These are phyloP conservation scores for Xylaria sp. DNA, from an alignment of 2,329 filamentous ascomycete species.

Conservation along the genomic window DNA sequence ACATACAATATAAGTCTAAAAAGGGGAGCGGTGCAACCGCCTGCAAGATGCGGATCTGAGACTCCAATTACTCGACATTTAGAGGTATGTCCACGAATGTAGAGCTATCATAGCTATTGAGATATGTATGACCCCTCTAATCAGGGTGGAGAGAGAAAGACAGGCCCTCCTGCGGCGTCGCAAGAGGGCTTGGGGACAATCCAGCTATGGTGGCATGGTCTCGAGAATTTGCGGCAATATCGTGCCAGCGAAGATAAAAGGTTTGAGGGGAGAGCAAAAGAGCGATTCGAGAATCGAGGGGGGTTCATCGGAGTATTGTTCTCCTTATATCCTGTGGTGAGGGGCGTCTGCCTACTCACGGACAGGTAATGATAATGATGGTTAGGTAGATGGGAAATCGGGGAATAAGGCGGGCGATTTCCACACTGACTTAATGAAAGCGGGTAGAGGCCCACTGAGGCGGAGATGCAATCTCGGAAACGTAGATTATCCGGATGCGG, in stretches of 20 bases:
- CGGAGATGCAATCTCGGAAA: conserved; percentile 11
- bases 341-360: neutral
- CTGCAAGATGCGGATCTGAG: neutral
- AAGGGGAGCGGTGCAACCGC: neutral
- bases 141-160: neutral
- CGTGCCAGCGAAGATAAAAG: neutral
- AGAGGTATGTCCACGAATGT: neutral
- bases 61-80: neutral
- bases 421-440: neutral
- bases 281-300: neutral
- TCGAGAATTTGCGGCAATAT: neutral
- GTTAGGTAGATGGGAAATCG: neutral
- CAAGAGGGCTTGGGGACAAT: conserved; percentile 4
- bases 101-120: neutral
- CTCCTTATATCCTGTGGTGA: conserved; percentile 4
- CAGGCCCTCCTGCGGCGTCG: conserved; percentile 5
- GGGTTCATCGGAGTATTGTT: neutral
- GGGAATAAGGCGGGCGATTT: conserved; percentile 8
- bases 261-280: neutral
- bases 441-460: conserved; percentile 3
- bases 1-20: neutral
- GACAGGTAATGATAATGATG: neutral
- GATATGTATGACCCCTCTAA: neutral
- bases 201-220: conserved; percentile 23
- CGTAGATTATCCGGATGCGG: conserved; percentile 15